Percentiles rank a stretch among this genome's conserved stretches.
These are phyloP conservation scores for Curvularia sp. DNA, from an alignment of 2,329 filamentous ascomycete species.

Conservation along the genomic window DNA sequence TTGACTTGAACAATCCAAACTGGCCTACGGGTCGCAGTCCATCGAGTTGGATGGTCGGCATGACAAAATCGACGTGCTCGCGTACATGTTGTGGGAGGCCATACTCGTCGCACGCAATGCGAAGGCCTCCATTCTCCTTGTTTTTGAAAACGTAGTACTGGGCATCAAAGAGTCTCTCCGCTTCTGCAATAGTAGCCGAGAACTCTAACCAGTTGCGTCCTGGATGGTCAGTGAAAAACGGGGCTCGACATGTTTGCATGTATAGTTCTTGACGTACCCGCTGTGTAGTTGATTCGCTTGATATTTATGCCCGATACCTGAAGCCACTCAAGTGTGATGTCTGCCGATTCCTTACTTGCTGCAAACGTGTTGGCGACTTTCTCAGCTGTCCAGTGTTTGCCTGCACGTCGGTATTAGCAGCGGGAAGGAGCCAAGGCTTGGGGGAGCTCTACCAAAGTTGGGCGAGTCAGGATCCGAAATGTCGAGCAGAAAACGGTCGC, in stretches of 20 bases:
- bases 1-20: constrained; percentile 4
- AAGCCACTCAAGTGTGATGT: constrained; percentile 26
- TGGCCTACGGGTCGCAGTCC: constrained; percentile 22
- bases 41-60: constrained; percentile 26
- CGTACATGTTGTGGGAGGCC: constrained; percentile 21
- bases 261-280: constrained; percentile 7
- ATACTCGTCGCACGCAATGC: constrained; percentile 29
- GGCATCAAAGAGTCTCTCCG: constrained; percentile 22
- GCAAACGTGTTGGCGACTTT: constrained; percentile 26
- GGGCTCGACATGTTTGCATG: not conserved
- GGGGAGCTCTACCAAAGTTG: constrained; percentile 20
- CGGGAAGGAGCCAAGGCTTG: not conserved
- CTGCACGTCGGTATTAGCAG: not conserved
- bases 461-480: constrained; percentile 28
- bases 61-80: constrained; percentile 29
- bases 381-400: constrained; percentile 26
- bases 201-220: constrained; percentile 26
- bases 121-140: constrained; percentile 20
- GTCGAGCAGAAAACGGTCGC: constrained; percentile 23
- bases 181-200: constrained; percentile 17
- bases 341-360: constrained; percentile 20
- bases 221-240: not conserved
- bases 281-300: constrained; percentile 22
- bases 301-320: constrained; percentile 20
- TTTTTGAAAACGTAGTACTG: constrained; percentile 27